Evolutionary conservation across 768 basidiomycete genomes (phyloP), one percentile per base, ranked within the genome.

Genomic region (Mycena rosella): DNA sequence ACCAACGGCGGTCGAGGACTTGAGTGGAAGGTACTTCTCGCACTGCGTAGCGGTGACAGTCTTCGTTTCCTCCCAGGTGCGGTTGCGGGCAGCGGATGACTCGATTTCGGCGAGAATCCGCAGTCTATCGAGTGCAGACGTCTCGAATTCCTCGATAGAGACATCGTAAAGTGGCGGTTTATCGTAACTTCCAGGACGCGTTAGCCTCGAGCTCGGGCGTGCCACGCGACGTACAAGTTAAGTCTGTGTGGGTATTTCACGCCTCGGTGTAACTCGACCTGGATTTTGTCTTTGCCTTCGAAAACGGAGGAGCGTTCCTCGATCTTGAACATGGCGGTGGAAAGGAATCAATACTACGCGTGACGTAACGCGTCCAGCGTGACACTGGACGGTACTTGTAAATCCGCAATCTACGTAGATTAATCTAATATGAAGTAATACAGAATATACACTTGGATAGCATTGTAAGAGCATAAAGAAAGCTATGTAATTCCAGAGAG

Each of bases 91-190:
- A 67, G 89, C 88, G 5, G 93, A 95, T 2, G 96, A 91, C 75
- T 97, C 96, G 61, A 98, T 96, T 76, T 96, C 95, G 18, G 93
- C 92, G 20, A 98, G 86, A 20, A 98, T 85, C 29, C 95, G 89
- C 34, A 99, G 85, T 40, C 98, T 84, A 71, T 97, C 90, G 24
- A 99, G 84, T 0, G 98, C 98, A 75, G 87, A 94, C 3, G 86
- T 90, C 77, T 99, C 98, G 72, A 99, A 99, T 69, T 98, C 94
- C 77, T 99, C 98, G 20, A 99, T 83, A 1, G 96, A 96, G 22
- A 99, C 91, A 74, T 99, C 96, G 62, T 90, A 91, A 18, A 86
- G 78, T 22, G 98, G 98, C 24, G 96, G 94, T 20, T 76, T 81
- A 72, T 96, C 92, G 75, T 99, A 99, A 79, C 96, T 98, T 60